Conservation (phyloP, 208 protist species). For the Trypanosomatidae sp. region DNA sequence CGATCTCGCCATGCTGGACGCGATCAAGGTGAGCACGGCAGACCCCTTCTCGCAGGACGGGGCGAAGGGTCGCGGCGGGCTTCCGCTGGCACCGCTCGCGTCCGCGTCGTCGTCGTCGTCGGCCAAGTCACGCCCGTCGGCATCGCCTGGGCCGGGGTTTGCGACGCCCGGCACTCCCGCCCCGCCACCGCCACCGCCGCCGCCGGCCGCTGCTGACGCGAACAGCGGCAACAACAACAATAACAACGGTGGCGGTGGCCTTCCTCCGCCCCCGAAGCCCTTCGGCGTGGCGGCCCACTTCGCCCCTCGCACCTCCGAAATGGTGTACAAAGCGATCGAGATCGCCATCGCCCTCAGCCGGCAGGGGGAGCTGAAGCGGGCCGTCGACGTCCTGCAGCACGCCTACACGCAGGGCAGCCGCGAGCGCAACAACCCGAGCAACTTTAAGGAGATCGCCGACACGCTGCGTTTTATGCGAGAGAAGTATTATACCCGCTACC, state of each 20-base stretch:
- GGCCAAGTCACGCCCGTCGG: too few relatives aligned
- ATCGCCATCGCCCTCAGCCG: slow-evolving; percentile 46
- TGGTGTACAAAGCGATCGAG: slow-evolving; percentile 70
- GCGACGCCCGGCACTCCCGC: too few relatives aligned
- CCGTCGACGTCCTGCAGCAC: slow-evolving; percentile 81
- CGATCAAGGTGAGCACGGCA: slow-evolving; percentile 7
- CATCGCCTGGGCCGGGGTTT: too few relatives aligned
- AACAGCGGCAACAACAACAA: background rate
- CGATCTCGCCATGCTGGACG: slow-evolving; percentile 16
- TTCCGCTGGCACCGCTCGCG: too few relatives aligned
- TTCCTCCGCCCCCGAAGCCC: too few relatives aligned
- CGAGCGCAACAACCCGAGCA: slow-evolving; percentile 64
- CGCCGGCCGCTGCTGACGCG: background rate
- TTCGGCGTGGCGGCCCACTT: slow-evolving; percentile 31
- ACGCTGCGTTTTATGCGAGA: slow-evolving; percentile 60
- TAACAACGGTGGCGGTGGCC: slow-evolving; percentile 4
- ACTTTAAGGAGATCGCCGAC: slow-evolving; percentile 63
- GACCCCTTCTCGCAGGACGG: slow-evolving; percentile 10
- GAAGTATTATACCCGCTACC: slow-evolving; percentile 42
- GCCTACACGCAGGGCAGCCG: slow-evolving; percentile 56
- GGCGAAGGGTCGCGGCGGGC: background rate
- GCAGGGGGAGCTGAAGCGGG: slow-evolving; percentile 73
- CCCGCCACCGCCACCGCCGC: too few relatives aligned
- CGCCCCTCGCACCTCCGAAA: slow-evolving; percentile 47
- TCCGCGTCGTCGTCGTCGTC: background rate